phyloP scores from a whole-genome alignment of 306 rosid species.

The Castanea mollissima region DNA sequence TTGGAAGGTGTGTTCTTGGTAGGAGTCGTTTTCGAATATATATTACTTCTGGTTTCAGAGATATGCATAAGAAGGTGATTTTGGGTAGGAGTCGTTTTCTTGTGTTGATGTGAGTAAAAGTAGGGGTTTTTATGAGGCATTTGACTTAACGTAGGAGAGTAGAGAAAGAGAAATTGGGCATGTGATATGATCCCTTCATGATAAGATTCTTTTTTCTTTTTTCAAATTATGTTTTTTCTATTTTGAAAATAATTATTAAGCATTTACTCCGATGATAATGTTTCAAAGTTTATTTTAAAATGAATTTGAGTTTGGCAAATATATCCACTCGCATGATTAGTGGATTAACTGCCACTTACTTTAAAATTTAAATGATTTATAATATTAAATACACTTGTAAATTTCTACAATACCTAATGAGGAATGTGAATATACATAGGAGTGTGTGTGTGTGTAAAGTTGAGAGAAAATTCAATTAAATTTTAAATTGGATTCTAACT shows the following conservation, averaged over 20 bases:
- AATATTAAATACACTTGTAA: no score
- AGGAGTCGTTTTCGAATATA: slow-evolving; percentile 28
- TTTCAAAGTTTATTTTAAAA: no score
- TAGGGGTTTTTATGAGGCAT: not conserved
- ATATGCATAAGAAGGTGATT: slow-evolving; percentile 11
- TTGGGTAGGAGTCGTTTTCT: slow-evolving; percentile 20
- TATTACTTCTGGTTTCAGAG: slow-evolving; percentile 14
- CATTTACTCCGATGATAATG: no score
- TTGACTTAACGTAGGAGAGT: not conserved
- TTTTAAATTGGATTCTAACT: no score
- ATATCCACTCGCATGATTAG: no score
- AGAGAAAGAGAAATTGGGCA: slow-evolving; percentile 18
- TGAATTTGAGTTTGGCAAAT: no score
- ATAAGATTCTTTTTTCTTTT: not conserved
- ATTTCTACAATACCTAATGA: no score
- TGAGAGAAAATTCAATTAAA: no score
- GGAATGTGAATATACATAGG: no score
- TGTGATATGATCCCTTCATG: slow-evolving; percentile 1
- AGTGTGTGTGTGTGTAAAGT: no score
- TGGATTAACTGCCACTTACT: no score
- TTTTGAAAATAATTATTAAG: not conserved
- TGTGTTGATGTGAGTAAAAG: slow-evolving; percentile 25
- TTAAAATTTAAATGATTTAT: no score
- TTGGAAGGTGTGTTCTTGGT: slow-evolving; percentile 22
- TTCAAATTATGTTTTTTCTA: not conserved